Base-by-base conservation (phyloP, 2,329 filamentous ascomycete genomes). In the Bipolaris bicolor region DNA sequence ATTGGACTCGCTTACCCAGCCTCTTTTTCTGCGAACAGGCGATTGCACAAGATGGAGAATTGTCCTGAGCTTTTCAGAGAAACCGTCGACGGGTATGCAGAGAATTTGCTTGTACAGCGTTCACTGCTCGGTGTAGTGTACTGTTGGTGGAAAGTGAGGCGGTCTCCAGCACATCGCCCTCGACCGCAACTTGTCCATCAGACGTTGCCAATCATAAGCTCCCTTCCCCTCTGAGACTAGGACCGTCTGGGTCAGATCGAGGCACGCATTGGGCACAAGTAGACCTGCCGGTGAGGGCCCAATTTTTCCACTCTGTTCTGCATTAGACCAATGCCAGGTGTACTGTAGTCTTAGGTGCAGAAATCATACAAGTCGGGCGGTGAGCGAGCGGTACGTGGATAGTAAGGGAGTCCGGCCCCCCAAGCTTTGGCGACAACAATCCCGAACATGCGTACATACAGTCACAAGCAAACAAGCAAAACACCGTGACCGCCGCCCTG, bases 1-100 rank as follows among this genome's bases (percentile, higher is more conserved):
- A 68, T 63, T 68, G 62, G 66, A 61, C 63, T 63, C 62, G 62
- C 62, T 65, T 63, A 62, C 58, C 60, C 63, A 65, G 55, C 60
- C 60, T 55, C 53, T 58, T 41, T 57, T 50, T 55, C 44, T 66
- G 61, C 61, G 61, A 65, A 65, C 61, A 58, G 57, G 49, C 44
- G 54, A 47, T 60, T 60, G 48, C 54, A 33, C 49, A 46, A 44
- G 54, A 52, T 52, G 52, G 45, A 49, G 29, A 40, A 40, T 33
- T 54, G 7, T 45, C 26, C 33, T 45, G 44, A 47, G 50, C 49
- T n/a, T 43, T 37, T 37, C 36, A 22, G 49, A 29, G 49, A 46
- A 39, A n/a, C 36, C 22, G 15, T 26, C 24, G 29, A 40, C 37
- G 22, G 39, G 50, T 15, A 36, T 29, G 48, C 50, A 56, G 31